Percentiles rank a stretch among this genome's conserved stretches.
phyloP scores from a whole-genome alignment of 1,284 basidiomycete species.

The Earliella scabrosa region DNA sequence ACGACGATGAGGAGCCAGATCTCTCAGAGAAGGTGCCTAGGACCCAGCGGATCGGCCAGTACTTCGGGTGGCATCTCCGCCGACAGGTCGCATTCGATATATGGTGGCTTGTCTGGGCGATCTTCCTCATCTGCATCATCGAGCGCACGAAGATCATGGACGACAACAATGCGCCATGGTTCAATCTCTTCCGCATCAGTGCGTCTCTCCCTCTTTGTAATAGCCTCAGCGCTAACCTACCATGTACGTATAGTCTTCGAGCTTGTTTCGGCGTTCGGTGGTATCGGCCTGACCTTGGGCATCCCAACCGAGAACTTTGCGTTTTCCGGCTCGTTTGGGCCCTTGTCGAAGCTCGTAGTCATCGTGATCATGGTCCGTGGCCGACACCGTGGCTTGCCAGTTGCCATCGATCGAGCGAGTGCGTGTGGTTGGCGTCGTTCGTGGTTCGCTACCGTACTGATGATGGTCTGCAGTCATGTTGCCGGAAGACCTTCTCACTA shows the following conservation, averaged over 20 bases:
- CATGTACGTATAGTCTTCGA: conserved; percentile 44
- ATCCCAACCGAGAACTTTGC: conserved; percentile 48
- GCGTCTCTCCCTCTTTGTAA: neutral
- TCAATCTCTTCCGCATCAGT: conserved; percentile 59
- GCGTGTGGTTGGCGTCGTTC: neutral
- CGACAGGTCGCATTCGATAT: conserved; percentile 69
- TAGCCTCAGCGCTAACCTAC: neutral
- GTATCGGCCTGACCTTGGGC: conserved; percentile 61
- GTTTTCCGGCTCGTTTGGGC: conserved; percentile 53
- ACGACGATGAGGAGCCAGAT: conserved; percentile 52
- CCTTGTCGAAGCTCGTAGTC: conserved; percentile 64
- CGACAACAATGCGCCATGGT: conserved; percentile 56
- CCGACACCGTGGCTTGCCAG: conserved; percentile 55
- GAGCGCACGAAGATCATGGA: conserved; percentile 64
- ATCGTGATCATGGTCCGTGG: conserved; percentile 63
- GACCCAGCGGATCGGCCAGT: conserved; percentile 56
- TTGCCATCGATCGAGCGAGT: conserved; percentile 54
- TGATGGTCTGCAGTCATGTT: conserved; percentile 1
- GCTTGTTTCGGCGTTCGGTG: conserved; percentile 64
- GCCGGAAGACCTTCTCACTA: conserved; percentile 8
- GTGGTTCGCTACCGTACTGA: neutral
- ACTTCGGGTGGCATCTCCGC: conserved; percentile 66
- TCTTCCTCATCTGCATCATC: conserved; percentile 70
- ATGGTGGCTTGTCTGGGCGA: conserved; percentile 64
- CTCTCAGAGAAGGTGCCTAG: conserved; percentile 42